A percentile compares a stretch with the other conserved stretches of the same genome.
phyloP scores from a whole-genome alignment of 257 asterid genomes.

The Solanum dulcamara region DNA sequence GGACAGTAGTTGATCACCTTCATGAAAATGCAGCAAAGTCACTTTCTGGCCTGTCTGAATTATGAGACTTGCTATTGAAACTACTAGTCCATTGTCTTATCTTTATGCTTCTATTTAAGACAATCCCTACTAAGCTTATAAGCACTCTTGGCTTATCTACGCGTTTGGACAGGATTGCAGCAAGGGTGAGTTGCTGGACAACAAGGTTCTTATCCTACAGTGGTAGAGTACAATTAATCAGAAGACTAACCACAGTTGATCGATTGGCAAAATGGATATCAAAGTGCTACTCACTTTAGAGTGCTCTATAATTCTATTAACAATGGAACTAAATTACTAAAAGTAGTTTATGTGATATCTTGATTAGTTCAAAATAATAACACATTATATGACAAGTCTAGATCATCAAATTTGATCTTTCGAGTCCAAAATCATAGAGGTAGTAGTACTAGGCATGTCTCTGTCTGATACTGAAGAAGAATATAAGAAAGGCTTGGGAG shows the following conservation, averaged over 20 bases:
- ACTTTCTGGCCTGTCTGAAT: background rate
- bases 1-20: background rate
- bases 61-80: background rate
- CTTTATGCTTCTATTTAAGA: background rate
- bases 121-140: background rate
- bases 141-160: background rate
- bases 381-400: background rate
- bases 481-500: conserved; percentile 9
- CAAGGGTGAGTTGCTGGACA: background rate
- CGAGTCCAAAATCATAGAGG: background rate
- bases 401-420: background rate
- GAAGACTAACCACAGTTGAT: background rate
- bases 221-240: too few species aligned
- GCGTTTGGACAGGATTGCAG: background rate
- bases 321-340: background rate
- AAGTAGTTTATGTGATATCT: background rate
- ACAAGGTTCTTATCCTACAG: too few species aligned
- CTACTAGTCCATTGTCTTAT: background rate
- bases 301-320: background rate
- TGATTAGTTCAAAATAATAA: background rate
- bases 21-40: background rate
- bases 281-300: background rate
- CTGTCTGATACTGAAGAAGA: background rate
- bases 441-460: background rate
- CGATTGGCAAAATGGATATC: background rate